Evolutionary conservation across 768 basidiomycete species (phyloP).

Genomic region (Lepiota brunneoincarnata): DNA sequence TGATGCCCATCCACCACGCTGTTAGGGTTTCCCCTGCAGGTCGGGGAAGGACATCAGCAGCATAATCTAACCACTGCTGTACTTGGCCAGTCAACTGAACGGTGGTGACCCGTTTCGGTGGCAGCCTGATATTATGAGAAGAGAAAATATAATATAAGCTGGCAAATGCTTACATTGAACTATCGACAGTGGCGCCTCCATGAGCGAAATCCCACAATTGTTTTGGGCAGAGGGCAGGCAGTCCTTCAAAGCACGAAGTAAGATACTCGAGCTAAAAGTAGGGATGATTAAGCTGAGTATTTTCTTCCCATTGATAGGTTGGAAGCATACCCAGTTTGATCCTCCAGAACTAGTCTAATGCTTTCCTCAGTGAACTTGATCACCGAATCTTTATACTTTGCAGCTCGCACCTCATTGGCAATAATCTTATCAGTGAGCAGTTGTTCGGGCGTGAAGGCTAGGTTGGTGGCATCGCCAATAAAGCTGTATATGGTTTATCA

Average conservation of each 20-base stretch:
- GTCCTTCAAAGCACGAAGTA: conserved; percentile 1
- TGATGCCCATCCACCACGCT: conserved; percentile 1
- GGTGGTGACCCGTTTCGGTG: neutral
- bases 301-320: too few relatives aligned
- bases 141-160: neutral
- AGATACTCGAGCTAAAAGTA: conserved; percentile 7
- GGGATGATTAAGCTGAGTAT: too few relatives aligned
- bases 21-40: neutral
- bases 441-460: conserved; percentile 5
- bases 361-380: too few relatives aligned
- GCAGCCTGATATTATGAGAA: neutral
- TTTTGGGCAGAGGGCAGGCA: neutral
- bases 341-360: conserved; percentile 11
- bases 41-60: neutral
- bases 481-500: neutral
- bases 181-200: conserved; percentile 1
- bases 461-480: conserved; percentile 2
- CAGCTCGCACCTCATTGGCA: neutral
- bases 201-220: conserved; percentile 9
- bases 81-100: conserved; percentile 5
- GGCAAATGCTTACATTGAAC: neutral
- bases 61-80: conserved; percentile 4
- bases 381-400: too few relatives aligned
- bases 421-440: neutral
- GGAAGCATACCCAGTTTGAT: conserved; percentile 8